Conservation (phyloP, 805 yeast genomes). For the Kluyveromyces dobzhanskii region DNA sequence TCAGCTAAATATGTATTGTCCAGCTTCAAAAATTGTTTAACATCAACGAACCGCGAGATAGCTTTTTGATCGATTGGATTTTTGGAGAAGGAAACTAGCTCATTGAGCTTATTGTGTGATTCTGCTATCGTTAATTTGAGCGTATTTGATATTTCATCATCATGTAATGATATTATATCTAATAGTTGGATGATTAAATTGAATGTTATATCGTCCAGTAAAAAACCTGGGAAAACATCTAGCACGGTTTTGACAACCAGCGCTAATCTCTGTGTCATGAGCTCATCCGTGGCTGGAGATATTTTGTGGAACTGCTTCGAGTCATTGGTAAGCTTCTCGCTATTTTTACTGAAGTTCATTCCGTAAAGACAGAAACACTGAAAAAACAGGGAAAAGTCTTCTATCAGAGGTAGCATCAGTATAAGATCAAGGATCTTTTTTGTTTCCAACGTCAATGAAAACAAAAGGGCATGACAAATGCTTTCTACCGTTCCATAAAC, state of each 20-base stretch:
- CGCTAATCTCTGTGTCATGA: constrained; percentile 43
- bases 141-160: constrained; percentile 41
- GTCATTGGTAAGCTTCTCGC: constrained; percentile 14
- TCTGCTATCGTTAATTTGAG: constrained; percentile 46
- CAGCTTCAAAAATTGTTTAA: constrained; percentile 45
- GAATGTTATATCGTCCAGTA: constrained; percentile 54
- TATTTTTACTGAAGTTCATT: constrained; percentile 26
- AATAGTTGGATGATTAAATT: constrained; percentile 50
- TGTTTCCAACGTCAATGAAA: constrained; percentile 36
- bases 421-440: constrained; percentile 31
- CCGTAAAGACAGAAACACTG: constrained; percentile 38
- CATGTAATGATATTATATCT: constrained; percentile 37
- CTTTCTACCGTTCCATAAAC: constrained; percentile 58
- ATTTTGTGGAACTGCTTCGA: constrained; percentile 21
- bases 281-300: constrained; percentile 28
- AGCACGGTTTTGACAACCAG: constrained; percentile 48
- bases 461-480: constrained; percentile 65
- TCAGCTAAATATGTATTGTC: constrained; percentile 48
- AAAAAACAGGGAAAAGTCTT: constrained; percentile 38
- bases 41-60: constrained; percentile 22
- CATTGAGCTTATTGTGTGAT: constrained; percentile 40
- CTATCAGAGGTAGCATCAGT: constrained; percentile 47
- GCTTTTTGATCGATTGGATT: constrained; percentile 5
- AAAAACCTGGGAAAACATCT: constrained; percentile 57
- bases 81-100: constrained; percentile 26